Evolutionary conservation across 495 filamentous ascomycete species (phyloP).

Genomic region (Neurospora sp.): DNA sequence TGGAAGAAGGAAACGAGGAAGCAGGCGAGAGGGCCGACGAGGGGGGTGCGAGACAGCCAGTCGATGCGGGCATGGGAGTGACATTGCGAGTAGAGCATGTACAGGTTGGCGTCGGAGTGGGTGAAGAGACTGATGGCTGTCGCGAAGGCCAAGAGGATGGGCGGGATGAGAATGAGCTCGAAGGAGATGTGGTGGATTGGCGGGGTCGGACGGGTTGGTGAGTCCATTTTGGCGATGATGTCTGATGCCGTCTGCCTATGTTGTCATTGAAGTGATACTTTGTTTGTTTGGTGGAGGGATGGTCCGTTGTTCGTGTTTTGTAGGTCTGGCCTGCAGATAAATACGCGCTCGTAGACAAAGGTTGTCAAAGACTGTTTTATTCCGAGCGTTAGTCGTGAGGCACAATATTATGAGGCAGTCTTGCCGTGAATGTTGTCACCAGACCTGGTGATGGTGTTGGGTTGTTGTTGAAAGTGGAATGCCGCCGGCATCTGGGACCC

Average conservation of each 20-base stretch:
- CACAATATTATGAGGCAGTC: neutral
- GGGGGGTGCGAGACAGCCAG: conserved; percentile 21
- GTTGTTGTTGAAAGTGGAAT: neutral
- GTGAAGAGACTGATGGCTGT: conserved; percentile 19
- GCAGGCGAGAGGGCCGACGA: conserved; percentile 27
- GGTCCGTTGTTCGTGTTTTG: neutral
- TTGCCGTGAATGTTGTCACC: neutral
- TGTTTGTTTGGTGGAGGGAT: neutral
- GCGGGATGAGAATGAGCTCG: conserved; percentile 20
- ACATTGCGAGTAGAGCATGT: conserved; percentile 34
- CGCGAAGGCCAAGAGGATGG: conserved; percentile 21
- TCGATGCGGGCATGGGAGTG: conserved; percentile 28
- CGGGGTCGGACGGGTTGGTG: conserved; percentile 7
- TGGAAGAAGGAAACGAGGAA: conserved; percentile 32
- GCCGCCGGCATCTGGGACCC: neutral
- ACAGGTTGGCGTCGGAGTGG: conserved; percentile 27
- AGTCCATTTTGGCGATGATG: conserved; percentile 10
- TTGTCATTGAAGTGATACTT: neutral
- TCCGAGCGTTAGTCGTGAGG: neutral
- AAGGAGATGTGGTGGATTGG: conserved; percentile 20
- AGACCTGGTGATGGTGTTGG: neutral
- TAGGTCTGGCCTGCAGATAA: neutral
- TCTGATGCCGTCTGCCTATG: neutral
- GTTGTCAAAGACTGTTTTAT: neutral
- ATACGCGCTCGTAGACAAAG: neutral